Conservation (phyloP, 2,329 filamentous ascomycete genomes). For the Apiospora phragmitis region DNA sequence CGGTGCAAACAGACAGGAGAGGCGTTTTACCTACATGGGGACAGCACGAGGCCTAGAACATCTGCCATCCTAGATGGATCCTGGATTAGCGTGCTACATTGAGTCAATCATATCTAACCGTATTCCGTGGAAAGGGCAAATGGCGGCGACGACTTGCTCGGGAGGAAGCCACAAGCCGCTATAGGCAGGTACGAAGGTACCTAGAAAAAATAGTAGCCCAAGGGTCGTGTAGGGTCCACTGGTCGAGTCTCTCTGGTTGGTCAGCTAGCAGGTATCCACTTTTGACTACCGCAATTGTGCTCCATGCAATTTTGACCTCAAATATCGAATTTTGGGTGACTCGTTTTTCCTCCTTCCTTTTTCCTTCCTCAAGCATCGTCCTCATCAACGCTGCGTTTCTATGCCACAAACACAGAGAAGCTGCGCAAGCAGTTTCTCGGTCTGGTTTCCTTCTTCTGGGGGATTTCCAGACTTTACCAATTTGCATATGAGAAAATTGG, state of each 20-base stretch:
- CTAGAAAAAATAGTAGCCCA: not conserved
- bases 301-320: slow-evolving; percentile 10
- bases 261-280: not conserved
- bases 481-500: slow-evolving; percentile 97
- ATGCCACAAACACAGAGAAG: slow-evolving; percentile 76
- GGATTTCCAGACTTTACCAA: slow-evolving; percentile 14
- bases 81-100: not conserved
- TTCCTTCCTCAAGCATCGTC: slow-evolving; percentile 68
- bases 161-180: slow-evolving; percentile 6
- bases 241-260: not conserved
- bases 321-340: slow-evolving; percentile 17
- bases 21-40: not conserved
- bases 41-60: not conserved
- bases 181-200: slow-evolving; percentile 1
- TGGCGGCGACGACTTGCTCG: slow-evolving; percentile 6
- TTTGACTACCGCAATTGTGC: not conserved
- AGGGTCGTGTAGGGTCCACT: not conserved
- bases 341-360: slow-evolving; percentile 35
- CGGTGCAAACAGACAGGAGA: not conserved
- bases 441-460: slow-evolving; percentile 22
- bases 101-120: not conserved
- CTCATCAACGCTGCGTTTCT: slow-evolving; percentile 93
- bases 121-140: not conserved
- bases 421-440: slow-evolving; percentile 39
- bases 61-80: slow-evolving; percentile 2